Percentiles rank a stretch among this genome's conserved stretches.
Conservation (phyloP, 2,329 filamentous ascomycete species). For the Aureobasidium zeae region DNA sequence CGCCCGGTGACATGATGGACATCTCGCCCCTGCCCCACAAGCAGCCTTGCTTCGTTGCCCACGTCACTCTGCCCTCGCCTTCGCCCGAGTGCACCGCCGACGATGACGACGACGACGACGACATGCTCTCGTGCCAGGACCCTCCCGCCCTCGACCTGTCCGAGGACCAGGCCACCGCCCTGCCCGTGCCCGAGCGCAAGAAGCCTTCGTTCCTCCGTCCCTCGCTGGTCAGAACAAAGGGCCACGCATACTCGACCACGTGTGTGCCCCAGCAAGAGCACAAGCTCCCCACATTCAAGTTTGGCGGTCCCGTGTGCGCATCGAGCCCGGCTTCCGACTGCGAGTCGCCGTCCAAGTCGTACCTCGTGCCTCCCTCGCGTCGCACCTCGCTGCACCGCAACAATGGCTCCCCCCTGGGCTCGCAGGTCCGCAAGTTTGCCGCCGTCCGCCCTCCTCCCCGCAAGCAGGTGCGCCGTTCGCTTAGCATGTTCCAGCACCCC, state of each 20-base stretch:
- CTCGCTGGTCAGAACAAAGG: constrained; percentile 65
- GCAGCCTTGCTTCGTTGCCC: constrained; percentile 46
- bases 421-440: constrained; percentile 58
- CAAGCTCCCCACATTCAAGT: constrained; percentile 16
- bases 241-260: constrained; percentile 52
- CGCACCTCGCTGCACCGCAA: constrained; percentile 56
- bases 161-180: neutral
- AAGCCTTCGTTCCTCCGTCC: constrained; percentile 41
- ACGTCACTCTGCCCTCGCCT: constrained; percentile 60
- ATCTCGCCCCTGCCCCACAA: constrained; percentile 91
- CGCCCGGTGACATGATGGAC: constrained; percentile 82
- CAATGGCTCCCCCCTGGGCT: constrained; percentile 65
- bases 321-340: constrained; percentile 62
- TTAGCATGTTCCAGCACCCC: constrained; percentile 96
- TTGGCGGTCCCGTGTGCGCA: constrained; percentile 28
- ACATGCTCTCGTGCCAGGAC: constrained; percentile 15
- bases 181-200: constrained; percentile 14
- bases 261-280: constrained; percentile 42
- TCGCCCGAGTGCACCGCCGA: constrained; percentile 49
- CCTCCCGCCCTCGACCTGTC: constrained; percentile 4
- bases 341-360: constrained; percentile 52
- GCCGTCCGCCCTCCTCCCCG: constrained; percentile 58
- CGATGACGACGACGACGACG: constrained; percentile 15
- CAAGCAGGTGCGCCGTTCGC: constrained; percentile 80
- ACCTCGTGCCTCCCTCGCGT: constrained; percentile 51